A percentile compares a stretch with the other conserved stretches of the same genome.
These are phyloP conservation scores for Citrus inodora DNA, from an alignment of 345 rosid species.

Conservation along the genomic window DNA sequence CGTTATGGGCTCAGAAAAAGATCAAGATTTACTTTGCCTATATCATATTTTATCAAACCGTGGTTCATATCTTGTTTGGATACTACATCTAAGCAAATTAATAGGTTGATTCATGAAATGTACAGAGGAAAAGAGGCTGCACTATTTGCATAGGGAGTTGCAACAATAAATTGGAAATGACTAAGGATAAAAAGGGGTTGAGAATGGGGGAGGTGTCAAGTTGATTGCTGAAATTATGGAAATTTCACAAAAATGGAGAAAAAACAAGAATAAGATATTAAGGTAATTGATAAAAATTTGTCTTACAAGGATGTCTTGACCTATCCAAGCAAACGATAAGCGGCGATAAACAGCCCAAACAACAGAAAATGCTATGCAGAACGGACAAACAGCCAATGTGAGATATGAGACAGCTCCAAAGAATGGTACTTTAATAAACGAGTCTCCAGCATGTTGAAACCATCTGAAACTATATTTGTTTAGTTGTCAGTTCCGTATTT, in stretches of 20 bases:
- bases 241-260: background rate
- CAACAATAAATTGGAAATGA: background rate
- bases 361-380: constrained; percentile 89
- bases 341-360: constrained; percentile 79
- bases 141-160: background rate
- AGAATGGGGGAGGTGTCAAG: background rate
- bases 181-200: background rate
- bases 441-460: constrained; percentile 73
- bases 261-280: background rate
- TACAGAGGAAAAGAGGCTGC: background rate
- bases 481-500: constrained; percentile 35
- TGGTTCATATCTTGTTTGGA: background rate
- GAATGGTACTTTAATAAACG: constrained; percentile 71
- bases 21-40: background rate
- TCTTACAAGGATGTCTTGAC: constrained; percentile 98
- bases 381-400: constrained; percentile 83
- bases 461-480: constrained; percentile 78
- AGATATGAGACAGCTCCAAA: constrained; percentile 86
- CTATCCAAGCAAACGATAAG: constrained; percentile 85
- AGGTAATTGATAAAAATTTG: background rate
- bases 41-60: background rate
- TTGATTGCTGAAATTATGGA: background rate
- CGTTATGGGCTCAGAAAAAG: background rate
- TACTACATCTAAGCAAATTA: background rate
- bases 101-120: background rate